A percentile compares a stretch with the other conserved stretches of the same genome.
Conservation (phyloP, 331 rosid genomes). For the Quercus phellos region DNA sequence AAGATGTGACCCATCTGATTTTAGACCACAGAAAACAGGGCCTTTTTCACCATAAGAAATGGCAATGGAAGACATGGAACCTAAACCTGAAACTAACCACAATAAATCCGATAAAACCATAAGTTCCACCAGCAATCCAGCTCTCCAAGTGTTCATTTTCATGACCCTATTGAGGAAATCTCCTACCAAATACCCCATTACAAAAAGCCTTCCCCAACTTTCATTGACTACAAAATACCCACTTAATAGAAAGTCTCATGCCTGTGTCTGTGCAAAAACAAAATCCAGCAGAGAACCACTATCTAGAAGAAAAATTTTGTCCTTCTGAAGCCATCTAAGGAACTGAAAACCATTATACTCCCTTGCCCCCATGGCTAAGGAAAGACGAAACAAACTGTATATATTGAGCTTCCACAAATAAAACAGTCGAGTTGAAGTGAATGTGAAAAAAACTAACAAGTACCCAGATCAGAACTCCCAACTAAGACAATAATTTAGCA, state of each 20-base stretch:
- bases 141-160: constrained; percentile 32
- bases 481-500: not conserved
- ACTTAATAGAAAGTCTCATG: not conserved
- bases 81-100: constrained; percentile 55
- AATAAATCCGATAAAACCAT: constrained; percentile 45
- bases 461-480: constrained; percentile 8
- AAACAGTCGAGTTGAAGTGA: not conserved
- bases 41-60: constrained; percentile 86
- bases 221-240: constrained; percentile 2
- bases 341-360: constrained; percentile 1
- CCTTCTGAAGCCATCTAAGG: not conserved
- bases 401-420: constrained; percentile 9
- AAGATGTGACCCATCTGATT: constrained; percentile 82
- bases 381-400: constrained; percentile 1
- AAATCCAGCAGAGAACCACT: constrained; percentile 20
- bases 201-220: constrained; percentile 18
- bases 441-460: not conserved
- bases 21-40: constrained; percentile 67
- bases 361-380: constrained; percentile 20
- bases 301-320: not conserved
- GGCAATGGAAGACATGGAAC: constrained; percentile 91
- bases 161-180: constrained; percentile 32
- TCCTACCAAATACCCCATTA: constrained; percentile 36
- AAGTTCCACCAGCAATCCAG: constrained; percentile 29
- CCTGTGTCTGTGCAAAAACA: constrained; percentile 8